These are phyloP conservation scores for Dioscorea cayenensis DNA, from an alignment of 116 monocot genomes.

Conservation along the genomic window DNA sequence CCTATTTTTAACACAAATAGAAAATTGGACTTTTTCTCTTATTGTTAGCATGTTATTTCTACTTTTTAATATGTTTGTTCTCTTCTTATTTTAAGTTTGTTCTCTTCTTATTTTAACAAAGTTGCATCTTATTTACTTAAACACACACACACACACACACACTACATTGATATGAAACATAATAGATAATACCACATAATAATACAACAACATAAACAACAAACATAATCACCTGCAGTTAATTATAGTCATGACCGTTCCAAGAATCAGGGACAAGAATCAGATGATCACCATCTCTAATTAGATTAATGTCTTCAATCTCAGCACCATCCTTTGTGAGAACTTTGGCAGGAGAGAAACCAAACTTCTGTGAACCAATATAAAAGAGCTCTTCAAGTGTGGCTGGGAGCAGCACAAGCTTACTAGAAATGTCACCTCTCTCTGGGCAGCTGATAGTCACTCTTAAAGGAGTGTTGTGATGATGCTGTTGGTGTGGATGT, in stretches of 20 bases:
- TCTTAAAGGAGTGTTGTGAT: conserved; percentile 5
- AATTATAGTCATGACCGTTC: neutral
- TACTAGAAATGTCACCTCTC: conserved; percentile 10
- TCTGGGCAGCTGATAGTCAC: conserved; percentile 68
- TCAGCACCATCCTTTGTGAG: conserved; percentile 56
- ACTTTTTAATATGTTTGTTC: no score
- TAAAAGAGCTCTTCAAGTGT: conserved; percentile 54
- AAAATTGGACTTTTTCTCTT: no score
- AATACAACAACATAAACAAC: no score
- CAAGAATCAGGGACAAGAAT: conserved; percentile 36
- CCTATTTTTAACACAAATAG: no score
- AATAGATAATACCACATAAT: no score
- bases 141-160: no score
- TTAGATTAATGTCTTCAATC: conserved; percentile 47
- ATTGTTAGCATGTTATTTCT: no score
- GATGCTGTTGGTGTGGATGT: neutral
- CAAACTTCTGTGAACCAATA: conserved; percentile 56
- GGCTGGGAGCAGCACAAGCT: conserved; percentile 60
- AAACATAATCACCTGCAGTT: neutral
- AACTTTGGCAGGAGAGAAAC: conserved; percentile 30
- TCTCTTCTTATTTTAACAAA: no score
- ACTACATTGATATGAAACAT: no score
- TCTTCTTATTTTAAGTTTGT: no score
- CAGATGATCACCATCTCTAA: conserved; percentile 78
- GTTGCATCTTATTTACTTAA: no score